Percentiles rank a stretch among this genome's conserved stretches.
Evolutionary conservation across 2,329 filamentous ascomycete genomes (phyloP).

Genomic region (Ceratocystis colombiana): DNA sequence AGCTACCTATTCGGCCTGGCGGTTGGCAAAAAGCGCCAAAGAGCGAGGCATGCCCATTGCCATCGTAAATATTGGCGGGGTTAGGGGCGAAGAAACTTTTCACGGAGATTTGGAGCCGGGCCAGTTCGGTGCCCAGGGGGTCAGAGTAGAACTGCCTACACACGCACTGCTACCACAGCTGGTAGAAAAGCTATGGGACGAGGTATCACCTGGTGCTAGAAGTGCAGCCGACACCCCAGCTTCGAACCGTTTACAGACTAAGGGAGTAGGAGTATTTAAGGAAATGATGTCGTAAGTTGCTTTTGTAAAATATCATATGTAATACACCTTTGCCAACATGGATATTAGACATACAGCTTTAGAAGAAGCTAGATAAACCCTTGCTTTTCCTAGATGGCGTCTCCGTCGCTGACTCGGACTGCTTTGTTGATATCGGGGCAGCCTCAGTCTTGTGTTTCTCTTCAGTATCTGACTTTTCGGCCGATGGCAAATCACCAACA

Average conservation of each 20-base stretch:
- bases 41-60: constrained; percentile 77
- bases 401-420: constrained; percentile 27
- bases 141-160: constrained; percentile 49
- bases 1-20: constrained; percentile 91
- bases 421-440: constrained; percentile 19
- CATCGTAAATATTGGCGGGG: constrained; percentile 77
- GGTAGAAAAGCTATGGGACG: constrained; percentile 39
- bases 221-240: background rate
- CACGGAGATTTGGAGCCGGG: constrained; percentile 47
- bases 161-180: constrained; percentile 49
- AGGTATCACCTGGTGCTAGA: background rate
- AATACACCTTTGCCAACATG: background rate
- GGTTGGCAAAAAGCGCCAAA: constrained; percentile 71
- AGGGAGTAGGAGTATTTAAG: constrained; percentile 39
- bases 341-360: constrained; percentile 27
- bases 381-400: constrained; percentile 25
- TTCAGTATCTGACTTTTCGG: constrained; percentile 40
- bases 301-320: constrained; percentile 25
- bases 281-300: constrained; percentile 48
- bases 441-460: constrained; percentile 34
- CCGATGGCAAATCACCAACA: constrained; percentile 12
- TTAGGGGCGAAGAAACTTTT: constrained; percentile 66
- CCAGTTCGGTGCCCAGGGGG: constrained; percentile 43
- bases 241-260: constrained; percentile 27
- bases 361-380: constrained; percentile 44